A percentile compares a stretch with the other conserved stretches of the same genome.
phyloP scores from a whole-genome alignment of 2,329 filamentous ascomycete species.

The Penicillium sp. region DNA sequence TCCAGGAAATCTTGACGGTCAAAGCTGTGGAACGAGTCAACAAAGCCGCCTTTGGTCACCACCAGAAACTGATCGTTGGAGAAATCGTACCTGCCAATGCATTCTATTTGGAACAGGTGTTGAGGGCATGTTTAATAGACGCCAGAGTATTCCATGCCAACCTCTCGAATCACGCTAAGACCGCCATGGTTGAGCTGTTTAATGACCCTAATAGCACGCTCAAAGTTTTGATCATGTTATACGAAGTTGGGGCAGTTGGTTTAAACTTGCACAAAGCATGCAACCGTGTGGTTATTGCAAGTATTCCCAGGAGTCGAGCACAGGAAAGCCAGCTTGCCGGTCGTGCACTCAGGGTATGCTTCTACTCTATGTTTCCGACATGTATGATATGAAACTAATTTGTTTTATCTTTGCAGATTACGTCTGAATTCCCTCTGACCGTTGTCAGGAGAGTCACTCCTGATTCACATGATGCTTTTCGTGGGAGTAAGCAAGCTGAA shows the following conservation, averaged over 20 bases:
- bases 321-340: not conserved
- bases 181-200: not conserved
- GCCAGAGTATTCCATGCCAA: not conserved
- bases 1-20: not conserved
- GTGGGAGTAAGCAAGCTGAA: not conserved
- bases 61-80: constrained; percentile 2
- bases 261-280: constrained; percentile 3
- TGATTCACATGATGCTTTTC: not conserved
- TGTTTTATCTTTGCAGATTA: not conserved
- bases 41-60: not conserved
- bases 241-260: not conserved
- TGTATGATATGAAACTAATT: not conserved
- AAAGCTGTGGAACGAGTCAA: not conserved
- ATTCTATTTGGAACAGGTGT: not conserved
- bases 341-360: not conserved
- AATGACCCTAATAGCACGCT: not conserved
- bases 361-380: not conserved
- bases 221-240: not conserved
- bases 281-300: not conserved
- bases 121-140: not conserved
- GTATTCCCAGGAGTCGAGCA: not conserved
- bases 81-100: not conserved
- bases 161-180: not conserved
- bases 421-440: constrained; percentile 1
- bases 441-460: not conserved